Conservation (phyloP, 306 rosid genomes). For the Inga leiocalycina region DNA sequence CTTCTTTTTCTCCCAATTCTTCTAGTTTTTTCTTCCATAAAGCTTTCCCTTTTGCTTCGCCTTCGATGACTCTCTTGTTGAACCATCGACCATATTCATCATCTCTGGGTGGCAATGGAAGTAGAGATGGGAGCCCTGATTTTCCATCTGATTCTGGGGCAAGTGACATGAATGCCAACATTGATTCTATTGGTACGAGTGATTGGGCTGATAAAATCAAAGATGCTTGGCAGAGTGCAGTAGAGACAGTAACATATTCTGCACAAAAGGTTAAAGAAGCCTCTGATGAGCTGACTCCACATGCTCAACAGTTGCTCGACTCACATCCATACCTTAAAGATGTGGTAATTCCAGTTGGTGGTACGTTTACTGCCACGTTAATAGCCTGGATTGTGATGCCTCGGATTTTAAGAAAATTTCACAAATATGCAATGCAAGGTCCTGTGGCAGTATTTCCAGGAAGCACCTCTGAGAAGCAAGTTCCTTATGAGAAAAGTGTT, state of each 20-base stretch:
- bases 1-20: conserved; percentile 34
- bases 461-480: conserved; percentile 37
- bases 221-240: conserved; percentile 65
- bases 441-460: conserved; percentile 55
- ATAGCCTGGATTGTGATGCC: conserved; percentile 94
- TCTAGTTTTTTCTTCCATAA: conserved; percentile 32
- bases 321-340: conserved; percentile 67
- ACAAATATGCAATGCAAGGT: conserved; percentile 66
- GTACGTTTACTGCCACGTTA: conserved; percentile 62
- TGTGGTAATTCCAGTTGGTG: conserved; percentile 67
- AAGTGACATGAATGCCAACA: conserved; percentile 41
- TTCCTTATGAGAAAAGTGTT: conserved; percentile 82
- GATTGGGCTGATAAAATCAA: conserved; percentile 61
- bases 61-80: conserved; percentile 30
- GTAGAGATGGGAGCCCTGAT: conserved; percentile 42
- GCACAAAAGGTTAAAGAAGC: conserved; percentile 69
- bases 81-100: conserved; percentile 50
- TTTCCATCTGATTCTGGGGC: conserved; percentile 56
- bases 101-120: conserved; percentile 48
- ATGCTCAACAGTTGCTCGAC: conserved; percentile 65
- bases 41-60: conserved; percentile 35
- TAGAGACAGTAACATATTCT: conserved; percentile 54
- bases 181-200: conserved; percentile 42
- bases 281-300: conserved; percentile 63
- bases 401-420: conserved; percentile 71